Evolutionary conservation across 2,329 filamentous ascomycete species (phyloP).

Genomic region (Dothistroma pini): DNA sequence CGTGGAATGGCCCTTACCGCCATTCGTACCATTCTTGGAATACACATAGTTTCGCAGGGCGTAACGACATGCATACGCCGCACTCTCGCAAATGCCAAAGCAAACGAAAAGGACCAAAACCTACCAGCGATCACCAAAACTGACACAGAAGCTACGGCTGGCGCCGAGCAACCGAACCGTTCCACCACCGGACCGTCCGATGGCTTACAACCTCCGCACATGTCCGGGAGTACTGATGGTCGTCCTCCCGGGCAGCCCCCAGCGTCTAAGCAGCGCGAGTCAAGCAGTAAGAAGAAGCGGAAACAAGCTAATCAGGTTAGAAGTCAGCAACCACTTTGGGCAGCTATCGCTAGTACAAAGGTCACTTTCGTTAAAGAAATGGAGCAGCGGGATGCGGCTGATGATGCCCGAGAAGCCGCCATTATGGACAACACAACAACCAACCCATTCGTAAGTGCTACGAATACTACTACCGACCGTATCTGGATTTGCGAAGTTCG

Average conservation of each 20-base stretch:
- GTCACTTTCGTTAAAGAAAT: constrained; percentile 86
- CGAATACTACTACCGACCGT: constrained; percentile 54
- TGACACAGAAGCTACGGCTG: constrained; percentile 31
- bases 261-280: constrained; percentile 54
- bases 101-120: constrained; percentile 33
- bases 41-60: constrained; percentile 38
- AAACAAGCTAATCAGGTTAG: constrained; percentile 89
- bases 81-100: constrained; percentile 35
- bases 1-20: constrained; percentile 32
- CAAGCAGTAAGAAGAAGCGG: constrained; percentile 73
- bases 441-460: constrained; percentile 66
- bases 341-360: constrained; percentile 90
- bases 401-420: constrained; percentile 69
- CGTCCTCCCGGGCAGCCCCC: constrained; percentile 51
- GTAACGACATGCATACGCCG: constrained; percentile 36
- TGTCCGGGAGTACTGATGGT: constrained; percentile 42
- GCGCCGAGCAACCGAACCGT: constrained; percentile 23
- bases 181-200: constrained; percentile 21
- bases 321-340: constrained; percentile 89
- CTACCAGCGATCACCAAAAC: constrained; percentile 30
- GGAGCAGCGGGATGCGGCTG: constrained; percentile 69
- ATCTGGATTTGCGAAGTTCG: constrained; percentile 81
- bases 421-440: constrained; percentile 64
- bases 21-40: constrained; percentile 34
- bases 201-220: constrained; percentile 24